Conservation (phyloP, 169 alveolate genomes). For the Plasmodium berghei region DNA sequence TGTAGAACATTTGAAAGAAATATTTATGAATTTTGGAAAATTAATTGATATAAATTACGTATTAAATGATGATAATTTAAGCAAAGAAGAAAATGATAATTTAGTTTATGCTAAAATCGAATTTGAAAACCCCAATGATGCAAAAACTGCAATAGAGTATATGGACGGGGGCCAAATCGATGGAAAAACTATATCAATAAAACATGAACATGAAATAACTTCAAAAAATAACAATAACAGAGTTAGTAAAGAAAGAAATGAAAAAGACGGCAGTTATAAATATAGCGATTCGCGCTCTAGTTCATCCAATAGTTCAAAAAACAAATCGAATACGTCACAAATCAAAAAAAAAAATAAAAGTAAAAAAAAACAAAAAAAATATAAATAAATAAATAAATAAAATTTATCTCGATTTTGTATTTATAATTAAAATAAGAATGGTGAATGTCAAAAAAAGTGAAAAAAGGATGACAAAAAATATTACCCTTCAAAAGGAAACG, state of each 20-base stretch:
- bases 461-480: no score
- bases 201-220: conserved; percentile 27
- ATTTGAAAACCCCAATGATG: conserved; percentile 42
- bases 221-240: conserved; percentile 5
- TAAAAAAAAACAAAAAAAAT: conserved; percentile 3
- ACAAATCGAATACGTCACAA: conserved; percentile 11
- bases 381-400: no score
- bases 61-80: conserved; percentile 25
- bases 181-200: conserved; percentile 55
- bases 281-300: conserved; percentile 20
- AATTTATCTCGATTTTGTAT: no score
- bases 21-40: conserved; percentile 53
- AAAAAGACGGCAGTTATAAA: conserved; percentile 11
- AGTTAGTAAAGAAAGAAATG: conserved; percentile 21
- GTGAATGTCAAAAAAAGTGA: no score
- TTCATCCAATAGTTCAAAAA: conserved; percentile 5
- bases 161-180: conserved; percentile 70
- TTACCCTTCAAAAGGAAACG: no score
- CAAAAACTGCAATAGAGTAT: conserved; percentile 37
- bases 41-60: conserved; percentile 25
- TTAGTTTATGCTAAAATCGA: conserved; percentile 28
- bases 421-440: no score
- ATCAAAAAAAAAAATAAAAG: conserved; percentile 15
- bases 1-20: conserved; percentile 49
- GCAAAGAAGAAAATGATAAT: background rate